A percentile compares a stretch with the other conserved stretches of the same genome.
Conservation (phyloP, 2,329 filamentous ascomycete species). For the Emmonsia crescens region DNA sequence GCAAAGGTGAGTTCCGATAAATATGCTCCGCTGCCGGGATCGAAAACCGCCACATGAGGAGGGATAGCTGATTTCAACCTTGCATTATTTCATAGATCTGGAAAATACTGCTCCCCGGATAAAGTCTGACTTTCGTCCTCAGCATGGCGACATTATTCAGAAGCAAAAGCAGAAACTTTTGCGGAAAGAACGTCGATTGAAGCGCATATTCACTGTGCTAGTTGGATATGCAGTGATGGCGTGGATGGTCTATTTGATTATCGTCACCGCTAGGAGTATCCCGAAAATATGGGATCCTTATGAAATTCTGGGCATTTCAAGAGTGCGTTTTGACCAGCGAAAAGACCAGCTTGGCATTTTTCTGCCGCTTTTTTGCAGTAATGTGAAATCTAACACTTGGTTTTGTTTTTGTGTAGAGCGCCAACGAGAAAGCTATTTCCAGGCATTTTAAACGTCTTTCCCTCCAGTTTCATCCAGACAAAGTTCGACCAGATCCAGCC, state of each 20-base stretch:
- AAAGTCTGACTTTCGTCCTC: constrained; percentile 66
- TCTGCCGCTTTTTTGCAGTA: not conserved
- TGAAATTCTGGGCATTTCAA: constrained; percentile 77
- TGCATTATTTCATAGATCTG: constrained; percentile 41
- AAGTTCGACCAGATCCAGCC: constrained; percentile 66
- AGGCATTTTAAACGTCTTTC: constrained; percentile 80
- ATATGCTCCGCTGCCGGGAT: not conserved
- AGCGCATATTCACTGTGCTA: constrained; percentile 66
- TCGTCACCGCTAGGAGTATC: constrained; percentile 58
- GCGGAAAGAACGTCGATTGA: constrained; percentile 78
- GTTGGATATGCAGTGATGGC: constrained; percentile 74
- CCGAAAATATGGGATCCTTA: constrained; percentile 94
- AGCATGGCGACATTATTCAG: constrained; percentile 75
- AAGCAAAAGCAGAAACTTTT: constrained; percentile 74
- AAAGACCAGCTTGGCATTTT: not conserved
- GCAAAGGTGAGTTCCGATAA: constrained; percentile 43
- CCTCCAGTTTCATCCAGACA: constrained; percentile 84
- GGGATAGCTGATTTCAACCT: constrained; percentile 21
- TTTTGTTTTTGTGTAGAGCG: constrained; percentile 44
- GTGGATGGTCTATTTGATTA: constrained; percentile 85
- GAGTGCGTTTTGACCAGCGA: constrained; percentile 42
- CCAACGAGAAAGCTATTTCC: constrained; percentile 84
- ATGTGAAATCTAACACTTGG: not conserved
- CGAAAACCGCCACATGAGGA: not conserved
- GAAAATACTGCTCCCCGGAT: constrained; percentile 75